Conservation (phyloP, 306 rosid genomes). For the Pueraria montana region DNA sequence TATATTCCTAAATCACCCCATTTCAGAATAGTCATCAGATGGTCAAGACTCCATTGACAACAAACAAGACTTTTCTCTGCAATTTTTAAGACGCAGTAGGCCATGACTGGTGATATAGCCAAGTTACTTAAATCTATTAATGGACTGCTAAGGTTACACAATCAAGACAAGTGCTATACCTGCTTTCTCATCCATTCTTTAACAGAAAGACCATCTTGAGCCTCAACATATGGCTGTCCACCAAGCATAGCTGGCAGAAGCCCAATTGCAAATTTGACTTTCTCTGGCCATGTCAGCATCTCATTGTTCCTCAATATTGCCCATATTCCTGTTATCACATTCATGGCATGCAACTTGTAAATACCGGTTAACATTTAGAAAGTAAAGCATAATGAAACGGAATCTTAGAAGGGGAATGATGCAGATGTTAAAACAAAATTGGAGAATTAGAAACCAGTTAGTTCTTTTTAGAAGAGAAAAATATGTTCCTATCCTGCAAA, state of each 20-base stretch:
- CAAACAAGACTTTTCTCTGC: slow-evolving; percentile 14
- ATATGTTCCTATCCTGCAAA: slow-evolving; percentile 21
- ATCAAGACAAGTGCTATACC: slow-evolving; percentile 56
- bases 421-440: neutral
- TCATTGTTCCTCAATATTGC: slow-evolving; percentile 96
- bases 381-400: slow-evolving; percentile 24
- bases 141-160: slow-evolving; percentile 19
- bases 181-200: slow-evolving; percentile 96
- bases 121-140: slow-evolving; percentile 27
- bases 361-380: slow-evolving; percentile 3
- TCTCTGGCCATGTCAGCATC: slow-evolving; percentile 99
- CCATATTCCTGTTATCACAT: slow-evolving; percentile 79
- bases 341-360: slow-evolving; percentile 38
- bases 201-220: slow-evolving; percentile 88
- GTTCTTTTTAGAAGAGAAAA: slow-evolving; percentile 29
- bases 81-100: slow-evolving; percentile 17
- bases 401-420: slow-evolving; percentile 29
- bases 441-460: neutral
- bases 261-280: slow-evolving; percentile 94
- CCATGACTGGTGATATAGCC: neutral
- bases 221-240: slow-evolving; percentile 95
- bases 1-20: neutral
- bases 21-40: neutral
- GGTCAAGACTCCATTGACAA: neutral
- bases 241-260: slow-evolving; percentile 97